phyloP scores from a whole-genome alignment of 805 yeast species.

The Ogataea methylovora region DNA sequence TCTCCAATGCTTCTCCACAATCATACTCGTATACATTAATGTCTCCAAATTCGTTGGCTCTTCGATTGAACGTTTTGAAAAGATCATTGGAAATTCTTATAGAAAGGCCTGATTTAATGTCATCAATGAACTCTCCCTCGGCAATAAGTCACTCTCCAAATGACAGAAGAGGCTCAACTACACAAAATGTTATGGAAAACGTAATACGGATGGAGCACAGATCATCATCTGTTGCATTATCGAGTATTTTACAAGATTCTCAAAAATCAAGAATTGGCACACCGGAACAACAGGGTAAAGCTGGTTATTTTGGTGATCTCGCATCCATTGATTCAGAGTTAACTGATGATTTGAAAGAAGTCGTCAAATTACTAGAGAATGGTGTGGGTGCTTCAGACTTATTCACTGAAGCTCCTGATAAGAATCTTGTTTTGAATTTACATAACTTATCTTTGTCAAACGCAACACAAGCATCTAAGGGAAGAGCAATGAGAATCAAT shows the following conservation, averaged over 20 bases:
- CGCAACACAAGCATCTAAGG: constrained; percentile 27
- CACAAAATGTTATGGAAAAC: constrained; percentile 15
- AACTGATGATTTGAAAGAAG: constrained; percentile 38
- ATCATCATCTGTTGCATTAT: constrained; percentile 40
- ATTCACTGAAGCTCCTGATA: constrained; percentile 15
- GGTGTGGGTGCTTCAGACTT: constrained; percentile 17
- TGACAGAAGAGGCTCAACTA: constrained; percentile 8
- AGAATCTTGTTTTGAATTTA: constrained; percentile 43
- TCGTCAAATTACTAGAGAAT: constrained; percentile 40
- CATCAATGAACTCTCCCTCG: constrained; percentile 11
- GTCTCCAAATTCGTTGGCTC: constrained; percentile 73
- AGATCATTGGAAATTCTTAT: constrained; percentile 68
- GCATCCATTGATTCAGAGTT: constrained; percentile 6
- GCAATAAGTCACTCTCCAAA: constrained; percentile 6
- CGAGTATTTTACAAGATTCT: constrained; percentile 34
- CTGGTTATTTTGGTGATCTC: not conserved
- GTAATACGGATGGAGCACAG: constrained; percentile 29
- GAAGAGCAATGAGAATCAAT: constrained; percentile 34
- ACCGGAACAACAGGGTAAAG: not conserved
- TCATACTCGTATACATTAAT: constrained; percentile 80
- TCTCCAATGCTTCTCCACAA: constrained; percentile 75
- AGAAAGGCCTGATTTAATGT: constrained; percentile 48
- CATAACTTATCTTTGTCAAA: constrained; percentile 49
- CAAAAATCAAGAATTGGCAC: constrained; percentile 7
- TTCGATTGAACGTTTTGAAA: constrained; percentile 65